Conservation (phyloP, 805 yeast species). For the Sugiyamaella marilandica region DNA sequence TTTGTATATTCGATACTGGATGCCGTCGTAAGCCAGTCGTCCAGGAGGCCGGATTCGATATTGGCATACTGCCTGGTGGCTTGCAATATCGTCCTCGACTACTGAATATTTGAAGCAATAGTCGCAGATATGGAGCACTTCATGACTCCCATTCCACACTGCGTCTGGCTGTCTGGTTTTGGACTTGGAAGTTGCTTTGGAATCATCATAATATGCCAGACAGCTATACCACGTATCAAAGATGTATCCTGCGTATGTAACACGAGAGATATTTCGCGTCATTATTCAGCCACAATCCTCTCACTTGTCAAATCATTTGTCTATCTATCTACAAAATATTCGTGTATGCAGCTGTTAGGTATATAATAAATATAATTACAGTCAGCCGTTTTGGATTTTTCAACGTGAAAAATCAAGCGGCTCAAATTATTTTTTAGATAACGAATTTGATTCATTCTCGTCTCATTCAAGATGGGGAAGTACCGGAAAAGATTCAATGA, state of each 20-base stretch:
- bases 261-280: slow-evolving; percentile 53
- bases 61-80: slow-evolving; percentile 41
- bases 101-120: slow-evolving; percentile 79
- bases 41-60: slow-evolving; percentile 49
- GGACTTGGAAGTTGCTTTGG: slow-evolving; percentile 16
- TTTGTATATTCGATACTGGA: slow-evolving; percentile 51
- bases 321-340: too few species aligned
- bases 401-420: neutral
- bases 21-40: slow-evolving; percentile 59
- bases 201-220: slow-evolving; percentile 62
- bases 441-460: neutral
- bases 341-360: too few species aligned
- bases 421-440: neutral
- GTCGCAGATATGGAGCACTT: slow-evolving; percentile 54
- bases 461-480: slow-evolving; percentile 56
- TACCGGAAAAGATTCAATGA: slow-evolving; percentile 78
- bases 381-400: too few species aligned
- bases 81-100: slow-evolving; percentile 37
- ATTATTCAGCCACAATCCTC: neutral
- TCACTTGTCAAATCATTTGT: neutral
- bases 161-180: slow-evolving; percentile 14
- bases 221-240: slow-evolving; percentile 88
- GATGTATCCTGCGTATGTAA: slow-evolving; percentile 61
- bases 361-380: too few species aligned
- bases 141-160: slow-evolving; percentile 19